phyloP scores from a whole-genome alignment of 176 grass and related monocot genomes.

The Oryza brachyantha region DNA sequence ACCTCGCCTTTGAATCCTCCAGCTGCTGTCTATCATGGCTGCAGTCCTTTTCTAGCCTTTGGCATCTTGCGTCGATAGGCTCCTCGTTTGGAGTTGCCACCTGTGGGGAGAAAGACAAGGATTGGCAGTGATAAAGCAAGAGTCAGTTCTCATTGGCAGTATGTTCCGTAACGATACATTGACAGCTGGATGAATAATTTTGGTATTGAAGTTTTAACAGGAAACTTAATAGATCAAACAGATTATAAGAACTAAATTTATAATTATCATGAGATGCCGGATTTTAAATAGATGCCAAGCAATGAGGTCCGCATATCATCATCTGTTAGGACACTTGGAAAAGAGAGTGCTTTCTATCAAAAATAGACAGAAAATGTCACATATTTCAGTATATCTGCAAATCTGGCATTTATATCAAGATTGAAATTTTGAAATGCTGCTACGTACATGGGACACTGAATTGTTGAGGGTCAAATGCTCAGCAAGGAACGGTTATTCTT shows the following conservation, averaged over 20 bases:
- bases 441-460: not conserved
- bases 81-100: constrained; percentile 31
- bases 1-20: constrained; percentile 43
- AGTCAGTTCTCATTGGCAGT: not conserved
- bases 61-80: constrained; percentile 18
- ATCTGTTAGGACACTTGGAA: not conserved
- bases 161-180: not conserved
- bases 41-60: constrained; percentile 48
- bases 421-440: not conserved
- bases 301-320: not conserved
- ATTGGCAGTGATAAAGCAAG: not conserved
- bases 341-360: not conserved
- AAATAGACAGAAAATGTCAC: not conserved
- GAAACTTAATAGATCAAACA: not conserved
- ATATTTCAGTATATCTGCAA: not conserved
- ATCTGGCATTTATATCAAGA: not conserved
- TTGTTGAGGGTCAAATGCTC: not conserved
- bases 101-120: constrained; percentile 32
- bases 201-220: not conserved
- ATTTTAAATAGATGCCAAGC: not conserved
- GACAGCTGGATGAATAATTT: not conserved
- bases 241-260: not conserved
- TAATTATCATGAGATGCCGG: not conserved
- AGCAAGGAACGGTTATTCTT: not conserved
- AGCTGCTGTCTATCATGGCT: constrained; percentile 38